Conservation (phyloP, 225 moss, liverwort and hornwort genomes). For the Ulota crispa region DNA sequence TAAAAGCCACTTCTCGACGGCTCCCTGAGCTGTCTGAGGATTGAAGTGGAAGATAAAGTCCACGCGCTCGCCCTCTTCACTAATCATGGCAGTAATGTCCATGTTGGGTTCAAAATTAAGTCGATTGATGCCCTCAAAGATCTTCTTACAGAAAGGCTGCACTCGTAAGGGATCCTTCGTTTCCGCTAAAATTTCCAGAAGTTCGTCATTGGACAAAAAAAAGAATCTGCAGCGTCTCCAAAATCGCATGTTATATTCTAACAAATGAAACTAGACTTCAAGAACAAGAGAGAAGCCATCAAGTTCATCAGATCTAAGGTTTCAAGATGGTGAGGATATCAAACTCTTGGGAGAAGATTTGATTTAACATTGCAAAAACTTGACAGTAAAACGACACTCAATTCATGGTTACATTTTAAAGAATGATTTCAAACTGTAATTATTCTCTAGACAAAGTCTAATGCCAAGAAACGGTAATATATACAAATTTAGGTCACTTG, state of each 20-base stretch:
- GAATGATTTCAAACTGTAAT: neutral
- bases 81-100: constrained; percentile 69
- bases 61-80: constrained; percentile 75
- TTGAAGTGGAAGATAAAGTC: constrained; percentile 69
- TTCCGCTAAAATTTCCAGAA: constrained; percentile 74
- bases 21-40: constrained; percentile 65
- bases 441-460: neutral
- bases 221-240: constrained; percentile 45
- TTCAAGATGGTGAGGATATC: neutral
- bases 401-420: neutral
- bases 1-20: constrained; percentile 70
- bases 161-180: constrained; percentile 72
- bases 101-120: constrained; percentile 65
- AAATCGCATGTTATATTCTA: neutral
- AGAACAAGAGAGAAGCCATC: neutral
- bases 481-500: neutral
- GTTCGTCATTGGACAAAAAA: constrained; percentile 73
- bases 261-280: neutral
- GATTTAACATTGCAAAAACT: neutral
- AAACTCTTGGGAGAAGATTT: neutral
- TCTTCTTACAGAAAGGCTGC: constrained; percentile 73
- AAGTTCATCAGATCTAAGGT: neutral
- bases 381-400: neutral
- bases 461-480: neutral
- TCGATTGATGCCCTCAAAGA: constrained; percentile 70